These are phyloP conservation scores for Mycena leptocephala DNA, from an alignment of 768 basidiomycete genomes.

Conservation along the genomic window DNA sequence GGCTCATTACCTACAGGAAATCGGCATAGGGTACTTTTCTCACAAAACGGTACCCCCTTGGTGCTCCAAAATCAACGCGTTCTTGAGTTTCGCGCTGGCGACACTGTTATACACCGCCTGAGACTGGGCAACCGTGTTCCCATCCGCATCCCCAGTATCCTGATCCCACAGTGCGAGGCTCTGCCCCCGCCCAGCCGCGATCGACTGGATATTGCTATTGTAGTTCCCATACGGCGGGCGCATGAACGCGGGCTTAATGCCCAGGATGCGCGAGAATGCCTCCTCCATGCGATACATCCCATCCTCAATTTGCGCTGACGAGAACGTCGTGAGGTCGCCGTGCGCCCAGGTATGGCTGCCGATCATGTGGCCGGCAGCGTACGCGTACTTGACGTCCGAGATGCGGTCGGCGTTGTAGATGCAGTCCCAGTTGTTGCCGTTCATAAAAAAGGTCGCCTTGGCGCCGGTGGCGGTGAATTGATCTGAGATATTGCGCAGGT, in stretches of 20 bases:
- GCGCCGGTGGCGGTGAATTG: too few species aligned
- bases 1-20: too few species aligned
- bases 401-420: not conserved
- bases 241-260: not conserved
- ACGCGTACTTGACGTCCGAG: not conserved
- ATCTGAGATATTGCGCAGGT: too few species aligned
- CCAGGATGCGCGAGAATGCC: not conserved
- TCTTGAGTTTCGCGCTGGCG: not conserved
- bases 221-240: not conserved
- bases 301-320: not conserved
- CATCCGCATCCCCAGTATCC: not conserved
- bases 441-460: too few species aligned
- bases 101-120: not conserved
- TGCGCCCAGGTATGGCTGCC: not conserved
- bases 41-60: too few species aligned
- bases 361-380: not conserved
- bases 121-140: not conserved
- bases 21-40: too few species aligned
- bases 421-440: too few species aligned
- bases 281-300: not conserved
- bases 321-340: not conserved
- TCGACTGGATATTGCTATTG: not conserved
- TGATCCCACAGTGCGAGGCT: not conserved
- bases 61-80: not conserved
- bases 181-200: not conserved